Evolutionary conservation across 108 stramenopile species (phyloP), one percentile per base, ranked within the genome.

Genomic region (Cyclotella distinguenda): DNA sequence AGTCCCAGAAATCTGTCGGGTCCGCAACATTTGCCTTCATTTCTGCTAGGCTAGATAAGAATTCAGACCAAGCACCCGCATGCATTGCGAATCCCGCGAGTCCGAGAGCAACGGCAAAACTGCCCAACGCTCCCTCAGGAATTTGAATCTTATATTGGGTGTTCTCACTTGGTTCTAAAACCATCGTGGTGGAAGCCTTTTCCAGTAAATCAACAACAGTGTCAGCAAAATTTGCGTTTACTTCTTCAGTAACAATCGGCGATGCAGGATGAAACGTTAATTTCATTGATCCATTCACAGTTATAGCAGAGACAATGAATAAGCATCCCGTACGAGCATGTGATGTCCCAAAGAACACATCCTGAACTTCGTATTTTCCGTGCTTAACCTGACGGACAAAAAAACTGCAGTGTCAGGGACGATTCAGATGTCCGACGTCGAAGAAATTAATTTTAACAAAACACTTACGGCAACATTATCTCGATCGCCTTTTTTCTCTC

Each of bases 181-280:
- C 71, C 13, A 61, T 62, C 16, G 70, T 57, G 43, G 38, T 60
- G 48, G 86, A 79, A 23, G 81, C 75, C 16, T 78, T 76, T 60
- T 84, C 79, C 25, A 88, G 45, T 34, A 85, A 36, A 30, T 90
- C 88, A 19, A 86, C 72, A 39, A 89, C 82, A 1, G 84, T 78
- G 77, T 90, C 87, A 9, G 90, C 88, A 72, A 86, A 91, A 64
- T 85, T 27, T 15, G 44, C 66, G 59, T 83, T 86, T 1, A 72
- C 80, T 64, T 73, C 76, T 51, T 83, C 87, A 18, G 60, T 69
- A 25, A 89, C 90, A 53, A 90, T 82, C 0, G 90, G 90, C 8
- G 74, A 60, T 44, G 84, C 86, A 21, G 89, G 87, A 76, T 94
- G 84, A 76, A 90, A 90, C 3, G 86, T 88, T 21, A 88, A 61